Conservation (phyloP, 2,329 filamentous ascomycete genomes). For the Bipolaris sorokiniana region DNA sequence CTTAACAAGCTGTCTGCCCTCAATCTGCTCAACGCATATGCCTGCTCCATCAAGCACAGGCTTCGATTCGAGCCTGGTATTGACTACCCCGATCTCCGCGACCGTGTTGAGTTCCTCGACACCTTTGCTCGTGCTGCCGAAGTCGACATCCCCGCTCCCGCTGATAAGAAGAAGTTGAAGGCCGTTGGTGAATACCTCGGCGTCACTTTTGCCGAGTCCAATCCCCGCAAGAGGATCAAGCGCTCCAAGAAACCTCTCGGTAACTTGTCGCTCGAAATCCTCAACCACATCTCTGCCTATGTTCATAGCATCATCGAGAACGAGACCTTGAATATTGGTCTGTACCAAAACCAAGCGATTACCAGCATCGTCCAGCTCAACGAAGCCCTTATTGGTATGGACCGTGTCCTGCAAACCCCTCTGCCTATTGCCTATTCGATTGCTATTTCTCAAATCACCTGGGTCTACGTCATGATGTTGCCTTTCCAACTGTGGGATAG, state of each 20-base stretch:
- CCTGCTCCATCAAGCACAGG: slow-evolving; percentile 79
- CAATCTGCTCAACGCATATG: slow-evolving; percentile 78
- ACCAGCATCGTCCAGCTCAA: slow-evolving; percentile 69
- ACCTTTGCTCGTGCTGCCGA: slow-evolving; percentile 72
- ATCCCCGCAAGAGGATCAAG: slow-evolving; percentile 80
- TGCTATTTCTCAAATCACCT: slow-evolving; percentile 84
- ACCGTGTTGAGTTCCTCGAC: slow-evolving; percentile 73
- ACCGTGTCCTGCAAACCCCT: slow-evolving; percentile 81
- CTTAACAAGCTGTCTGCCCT: slow-evolving; percentile 74
- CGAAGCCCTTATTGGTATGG: slow-evolving; percentile 73
- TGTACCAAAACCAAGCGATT: slow-evolving; percentile 65
- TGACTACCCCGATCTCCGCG: slow-evolving; percentile 74
- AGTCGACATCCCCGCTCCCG: slow-evolving; percentile 45
- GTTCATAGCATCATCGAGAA: slow-evolving; percentile 66
- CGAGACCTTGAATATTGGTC: slow-evolving; percentile 61
- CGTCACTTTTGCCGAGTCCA: slow-evolving; percentile 75
- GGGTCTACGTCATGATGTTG: slow-evolving; percentile 79
- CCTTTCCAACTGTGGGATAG: slow-evolving; percentile 76
- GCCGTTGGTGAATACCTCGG: slow-evolving; percentile 74
- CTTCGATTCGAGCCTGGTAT: slow-evolving; percentile 84
- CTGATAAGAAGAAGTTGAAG: slow-evolving; percentile 58
- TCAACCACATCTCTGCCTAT: slow-evolving; percentile 73
- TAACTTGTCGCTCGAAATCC: slow-evolving; percentile 82
- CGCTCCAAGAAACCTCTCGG: slow-evolving; percentile 73
- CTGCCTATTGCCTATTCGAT: slow-evolving; percentile 84